Base-by-base conservation (phyloP, 1,284 basidiomycete species). In the Dichomitus squalens region DNA sequence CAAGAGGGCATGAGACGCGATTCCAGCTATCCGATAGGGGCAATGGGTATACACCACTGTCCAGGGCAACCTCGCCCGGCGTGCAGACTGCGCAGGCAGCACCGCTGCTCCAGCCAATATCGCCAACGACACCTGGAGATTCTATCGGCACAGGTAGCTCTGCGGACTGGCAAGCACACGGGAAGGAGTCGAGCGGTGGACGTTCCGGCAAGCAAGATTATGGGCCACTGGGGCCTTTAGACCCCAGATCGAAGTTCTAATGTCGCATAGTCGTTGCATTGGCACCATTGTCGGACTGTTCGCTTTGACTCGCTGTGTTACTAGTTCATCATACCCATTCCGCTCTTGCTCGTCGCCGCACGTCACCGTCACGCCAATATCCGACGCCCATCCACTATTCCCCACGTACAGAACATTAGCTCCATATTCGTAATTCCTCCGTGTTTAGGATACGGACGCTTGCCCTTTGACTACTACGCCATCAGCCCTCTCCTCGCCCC, bases 191-290 rank as follows among this genome's bases (percentile, higher is more conserved):
- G 61, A 77, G 73, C 63, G 79, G 75, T 49, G 77, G 77, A 51
- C 74, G 76, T 64, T 69, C 73, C 41, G 75, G 74, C 54, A 73
- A 71, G 53, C 70, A 79, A 60, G 78, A 79, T 49, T 92, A 92
- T 68, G 90, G 90, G 53, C 90, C 90, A 2, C 75, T 92, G 57
- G 90, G 90, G 52, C 90, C 90, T 31, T 73, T 91, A 55, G 90
- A 88, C 72, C 90, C 90, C 51, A 78, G 73, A 51, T 61, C 69
- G 48, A 72, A 62, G 48, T 70, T 76, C 65, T 80, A 60, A 65
- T 55, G 57, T 31, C 49, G 31, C 44, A 20, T 36, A 33, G 39
- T 27, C 38, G 27, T 56, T 55, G 55, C 57, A 60, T 55, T 64
- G 52, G 55, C 58, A 50, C 27, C 8, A 40, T 59, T 29, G 43